Base-by-base conservation (phyloP, 2,329 filamentous ascomycete genomes). In the Trichoderma lentiforme region DNA sequence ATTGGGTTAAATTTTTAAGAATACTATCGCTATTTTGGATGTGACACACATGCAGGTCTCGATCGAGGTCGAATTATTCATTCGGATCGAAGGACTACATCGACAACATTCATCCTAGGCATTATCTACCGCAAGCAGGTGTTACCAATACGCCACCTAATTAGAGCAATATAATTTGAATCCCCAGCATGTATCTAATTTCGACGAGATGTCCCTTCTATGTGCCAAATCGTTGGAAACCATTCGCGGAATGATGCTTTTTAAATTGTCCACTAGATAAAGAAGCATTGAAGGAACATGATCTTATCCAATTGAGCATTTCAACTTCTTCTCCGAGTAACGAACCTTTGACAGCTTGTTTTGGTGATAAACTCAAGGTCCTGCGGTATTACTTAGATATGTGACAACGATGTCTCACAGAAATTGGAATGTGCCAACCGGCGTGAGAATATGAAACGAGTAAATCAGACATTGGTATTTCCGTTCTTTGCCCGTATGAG, bases 1-100 rank as follows among this genome's bases (percentile, higher is more conserved):
- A 21, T 12, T 21, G 1, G 1, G 4, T 51, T 12, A 1, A 21
- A 0, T 6, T 5, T 51, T 21, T 11, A 4, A 21, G 2, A 21
- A n/a, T 21, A 6, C 0, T 21, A 6, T 51, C n/a, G 9, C 5
- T 24, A 21, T 24, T 21, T 3, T 24, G n/a, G 11, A 3, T 51
- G 2, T 1, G 11, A 6, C n/a, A 51, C n/a, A n/a, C n/a, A n/a
- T 6, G 3, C 7, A n/a, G 43, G 18, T 11, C 15, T 47, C 8
- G 39, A 18, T 47, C 39, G 39, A 47, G 18, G 6, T n/a, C 1
- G 3, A 47, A n/a, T 18, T 9, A n/a, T n/a, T 47, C 18, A 0
- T 11, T 8, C 4, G 15, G 15, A 15, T n/a, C 18, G 6, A n/a
- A 1, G 9, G 7, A n/a, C 18, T 47, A 7, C 18, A 47, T 47